Evolutionary conservation across 2,329 filamentous ascomycete genomes (phyloP), one percentile per base, ranked within the genome.

Genomic region (Hypoxylon sp.): DNA sequence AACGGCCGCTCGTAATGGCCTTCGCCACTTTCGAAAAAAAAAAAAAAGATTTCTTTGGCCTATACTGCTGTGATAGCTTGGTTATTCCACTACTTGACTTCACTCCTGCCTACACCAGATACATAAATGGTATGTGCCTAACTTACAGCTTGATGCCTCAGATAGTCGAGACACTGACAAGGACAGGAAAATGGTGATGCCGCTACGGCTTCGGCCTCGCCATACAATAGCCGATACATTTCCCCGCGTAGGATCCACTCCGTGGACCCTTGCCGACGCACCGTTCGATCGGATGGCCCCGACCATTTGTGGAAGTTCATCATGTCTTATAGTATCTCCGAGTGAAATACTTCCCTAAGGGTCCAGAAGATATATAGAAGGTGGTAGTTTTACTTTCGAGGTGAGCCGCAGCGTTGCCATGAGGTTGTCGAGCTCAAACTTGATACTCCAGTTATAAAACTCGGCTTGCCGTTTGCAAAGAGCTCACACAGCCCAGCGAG

Each of bases 201-300:
- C 60, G 55, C 26, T 33, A 52, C 15, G 33, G 38, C n/a, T 7
- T 18, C 23, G 33, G 17, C 27, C 27, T 49, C 27, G 48, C 33
- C 37, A 20, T 51, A 46, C 29, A 64, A 60, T 48, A 63, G 58
- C 58, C 61, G 58, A 66, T 58, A 55, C 45, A 37, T 59, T 61
- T 61, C 60, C 63, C 63, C 63, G 60, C 60, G 58, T 35, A 48
- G 48, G 55, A 46, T 63, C 57, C 60, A 63, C 63, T 26, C 51
- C 45, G 29, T 35, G 37, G 5, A 35, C 9, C 31, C 15, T 35
- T 35, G 15, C 31, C 33, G 46, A 48, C 17, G 52, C 40, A 56
- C 53, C 49, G 47, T 62, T 64, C 54, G 51, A 63, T 35, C 60
- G 53, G 57, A 51, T 33, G 11, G 53, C 11, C 42, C 48, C 52